Conservation (phyloP, 352 stramenopile genomes). For the Phytophthora megakarya region DNA sequence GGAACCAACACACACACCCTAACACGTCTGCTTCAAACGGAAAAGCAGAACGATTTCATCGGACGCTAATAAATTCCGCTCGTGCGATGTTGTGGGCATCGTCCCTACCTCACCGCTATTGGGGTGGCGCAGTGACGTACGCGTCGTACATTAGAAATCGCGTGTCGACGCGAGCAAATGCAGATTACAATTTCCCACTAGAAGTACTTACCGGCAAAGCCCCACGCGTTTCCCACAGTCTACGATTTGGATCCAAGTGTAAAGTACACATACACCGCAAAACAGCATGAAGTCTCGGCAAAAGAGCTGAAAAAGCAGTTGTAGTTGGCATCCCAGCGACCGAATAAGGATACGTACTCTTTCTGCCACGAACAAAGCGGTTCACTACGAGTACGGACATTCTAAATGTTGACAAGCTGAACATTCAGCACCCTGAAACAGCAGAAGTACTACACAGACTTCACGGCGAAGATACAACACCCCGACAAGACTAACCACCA, state of each 20-base stretch:
- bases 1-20: neutral
- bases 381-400: neutral
- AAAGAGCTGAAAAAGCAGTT: too few relatives aligned
- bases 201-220: neutral
- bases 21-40: neutral
- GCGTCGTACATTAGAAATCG: slow-evolving; percentile 6
- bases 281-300: too few relatives aligned
- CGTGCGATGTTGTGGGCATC: neutral
- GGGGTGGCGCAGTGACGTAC: slow-evolving; percentile 2
- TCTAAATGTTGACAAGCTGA: neutral
- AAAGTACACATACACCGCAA: too few relatives aligned
- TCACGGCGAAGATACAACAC: neutral
- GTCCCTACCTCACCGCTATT: neutral
- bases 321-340: too few relatives aligned
- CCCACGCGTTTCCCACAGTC: neutral
- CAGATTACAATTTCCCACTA: neutral
- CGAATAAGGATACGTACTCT: neutral
- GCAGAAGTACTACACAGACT: neutral
- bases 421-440: neutral
- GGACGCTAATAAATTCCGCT: neutral
- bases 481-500: neutral
- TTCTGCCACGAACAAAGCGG: neutral
- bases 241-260: slow-evolving; percentile 1
- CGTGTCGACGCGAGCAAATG: slow-evolving; percentile 5
- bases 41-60: neutral